Evolutionary conservation across 495 filamentous ascomycete species (phyloP).

Genomic region (Tuber umbilicatum): DNA sequence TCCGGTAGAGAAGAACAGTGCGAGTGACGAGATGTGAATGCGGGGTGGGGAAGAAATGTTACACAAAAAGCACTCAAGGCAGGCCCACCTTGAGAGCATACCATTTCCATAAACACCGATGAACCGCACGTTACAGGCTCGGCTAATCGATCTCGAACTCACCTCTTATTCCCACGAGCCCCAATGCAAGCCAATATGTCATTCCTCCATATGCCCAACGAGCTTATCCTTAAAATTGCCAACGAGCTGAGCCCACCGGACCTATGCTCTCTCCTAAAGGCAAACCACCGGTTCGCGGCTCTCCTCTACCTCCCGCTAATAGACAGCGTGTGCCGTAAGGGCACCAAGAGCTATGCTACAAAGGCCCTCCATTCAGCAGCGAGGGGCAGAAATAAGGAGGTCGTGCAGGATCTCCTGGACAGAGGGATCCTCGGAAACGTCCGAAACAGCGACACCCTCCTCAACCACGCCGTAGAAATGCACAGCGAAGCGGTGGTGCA

Average conservation of each 20-base stretch:
- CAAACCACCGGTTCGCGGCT: background rate
- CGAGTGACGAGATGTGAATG: background rate
- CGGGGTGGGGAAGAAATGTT: background rate
- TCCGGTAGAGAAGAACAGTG: background rate
- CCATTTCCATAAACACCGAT: background rate
- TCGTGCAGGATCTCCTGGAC: background rate
- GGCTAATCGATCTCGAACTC: background rate
- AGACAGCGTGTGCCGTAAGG: background rate
- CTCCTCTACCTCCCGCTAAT: background rate
- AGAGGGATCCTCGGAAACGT: background rate
- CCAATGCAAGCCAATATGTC: background rate
- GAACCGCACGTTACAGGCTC: background rate
- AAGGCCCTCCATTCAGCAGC: background rate
- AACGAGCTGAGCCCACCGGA: background rate
- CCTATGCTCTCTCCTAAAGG: background rate
- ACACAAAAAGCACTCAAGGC: background rate
- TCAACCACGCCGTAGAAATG: background rate
- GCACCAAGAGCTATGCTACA: background rate
- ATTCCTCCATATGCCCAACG: background rate
- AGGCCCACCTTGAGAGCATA: background rate
- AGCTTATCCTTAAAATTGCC: background rate
- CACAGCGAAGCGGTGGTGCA: background rate
- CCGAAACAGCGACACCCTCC: background rate
- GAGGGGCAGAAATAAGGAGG: background rate
- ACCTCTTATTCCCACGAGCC: background rate